Evolutionary conservation across 2,329 filamentous ascomycete genomes (phyloP).

Genomic region (Sporothrix brasiliensis): DNA sequence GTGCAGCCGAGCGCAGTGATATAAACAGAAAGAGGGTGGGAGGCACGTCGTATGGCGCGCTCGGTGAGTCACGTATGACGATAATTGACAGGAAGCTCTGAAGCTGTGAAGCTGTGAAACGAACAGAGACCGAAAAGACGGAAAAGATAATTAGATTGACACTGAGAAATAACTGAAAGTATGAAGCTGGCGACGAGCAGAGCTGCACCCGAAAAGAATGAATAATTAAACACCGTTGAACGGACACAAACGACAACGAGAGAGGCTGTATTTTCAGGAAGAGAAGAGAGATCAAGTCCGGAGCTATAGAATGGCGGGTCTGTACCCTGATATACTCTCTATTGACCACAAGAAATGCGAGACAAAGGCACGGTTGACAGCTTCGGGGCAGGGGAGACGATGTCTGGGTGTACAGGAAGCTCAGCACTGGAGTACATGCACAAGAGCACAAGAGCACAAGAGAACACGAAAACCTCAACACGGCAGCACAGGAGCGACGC

Average conservation of each 20-base stretch:
- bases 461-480: neutral
- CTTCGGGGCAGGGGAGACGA: neutral
- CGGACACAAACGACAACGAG: neutral
- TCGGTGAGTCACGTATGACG: neutral
- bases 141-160: neutral
- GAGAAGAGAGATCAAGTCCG: neutral
- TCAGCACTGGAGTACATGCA: neutral
- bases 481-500: neutral
- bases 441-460: neutral
- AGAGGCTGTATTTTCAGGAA: neutral
- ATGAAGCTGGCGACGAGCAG: neutral
- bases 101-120: too few species aligned
- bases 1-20: neutral
- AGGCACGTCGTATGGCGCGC: neutral
- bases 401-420: neutral
- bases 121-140: neutral
- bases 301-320: neutral
- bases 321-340: neutral
- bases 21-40: neutral
- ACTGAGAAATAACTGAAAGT: neutral
- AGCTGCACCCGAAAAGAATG: neutral
- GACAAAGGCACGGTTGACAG: conserved; percentile 1
- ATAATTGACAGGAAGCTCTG: neutral
- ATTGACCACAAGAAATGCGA: neutral
- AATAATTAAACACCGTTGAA: neutral